Evolutionary conservation across 2,329 filamentous ascomycete species (phyloP).

Genomic region (Stagonosporopsis tanaceti): DNA sequence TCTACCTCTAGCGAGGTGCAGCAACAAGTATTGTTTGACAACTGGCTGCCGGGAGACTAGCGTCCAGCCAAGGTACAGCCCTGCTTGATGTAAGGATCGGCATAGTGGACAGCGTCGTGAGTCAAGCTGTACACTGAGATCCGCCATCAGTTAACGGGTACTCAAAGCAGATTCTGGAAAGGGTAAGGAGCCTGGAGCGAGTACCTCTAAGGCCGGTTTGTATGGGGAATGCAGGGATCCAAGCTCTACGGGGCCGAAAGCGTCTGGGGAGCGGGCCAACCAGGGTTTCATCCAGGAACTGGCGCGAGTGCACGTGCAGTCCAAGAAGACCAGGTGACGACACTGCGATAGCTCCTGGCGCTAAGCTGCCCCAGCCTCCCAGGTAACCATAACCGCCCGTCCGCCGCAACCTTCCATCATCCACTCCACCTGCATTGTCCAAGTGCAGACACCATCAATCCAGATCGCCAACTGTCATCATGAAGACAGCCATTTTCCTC

Average conservation of each 20-base stretch:
- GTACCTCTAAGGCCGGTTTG: not conserved
- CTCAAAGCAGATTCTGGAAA: not conserved
- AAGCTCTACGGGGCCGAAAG: slow-evolving; percentile 13
- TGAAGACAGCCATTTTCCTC: slow-evolving; percentile 86
- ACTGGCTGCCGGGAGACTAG: not conserved
- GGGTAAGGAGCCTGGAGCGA: not conserved
- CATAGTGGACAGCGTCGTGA: not conserved
- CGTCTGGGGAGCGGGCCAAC: slow-evolving; percentile 11
- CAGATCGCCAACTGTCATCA: slow-evolving; percentile 53
- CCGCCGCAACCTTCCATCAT: slow-evolving; percentile 11
- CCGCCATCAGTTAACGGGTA: not conserved
- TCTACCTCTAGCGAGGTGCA: not conserved
- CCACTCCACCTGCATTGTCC: slow-evolving; percentile 25
- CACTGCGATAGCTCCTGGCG: slow-evolving; percentile 16
- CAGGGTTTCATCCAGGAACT: slow-evolving; percentile 17
- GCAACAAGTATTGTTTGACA: not conserved
- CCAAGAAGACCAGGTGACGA: slow-evolving; percentile 5
- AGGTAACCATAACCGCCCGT: slow-evolving; percentile 11
- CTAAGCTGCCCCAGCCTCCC: slow-evolving; percentile 26
- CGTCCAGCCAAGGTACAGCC: not conserved
- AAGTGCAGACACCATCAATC: slow-evolving; percentile 16
- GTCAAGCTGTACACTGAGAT: too few species aligned
- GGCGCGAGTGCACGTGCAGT: slow-evolving; percentile 11
- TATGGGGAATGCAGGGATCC: slow-evolving; percentile 14
- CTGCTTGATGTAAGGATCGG: not conserved